Percentiles rank a stretch among this genome's conserved stretches.
These are phyloP conservation scores for Colletotrichum gigasporum DNA, from an alignment of 2,329 filamentous ascomycete genomes.

Conservation along the genomic window DNA sequence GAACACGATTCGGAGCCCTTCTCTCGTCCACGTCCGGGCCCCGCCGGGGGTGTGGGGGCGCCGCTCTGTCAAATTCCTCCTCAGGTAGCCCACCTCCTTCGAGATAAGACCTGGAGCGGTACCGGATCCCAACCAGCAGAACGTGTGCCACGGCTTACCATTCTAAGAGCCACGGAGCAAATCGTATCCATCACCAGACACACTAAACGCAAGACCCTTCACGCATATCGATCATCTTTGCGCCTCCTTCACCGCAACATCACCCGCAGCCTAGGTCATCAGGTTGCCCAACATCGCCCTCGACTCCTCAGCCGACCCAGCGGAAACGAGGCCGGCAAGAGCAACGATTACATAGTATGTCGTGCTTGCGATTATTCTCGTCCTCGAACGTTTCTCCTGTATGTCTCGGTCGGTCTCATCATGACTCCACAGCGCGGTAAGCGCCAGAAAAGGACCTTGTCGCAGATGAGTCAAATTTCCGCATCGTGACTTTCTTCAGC, in stretches of 20 bases:
- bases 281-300: not conserved
- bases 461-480: constrained; percentile 23
- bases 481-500: constrained; percentile 28
- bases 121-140: constrained; percentile 20
- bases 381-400: not conserved
- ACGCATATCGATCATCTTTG: constrained; percentile 18
- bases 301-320: constrained; percentile 4
- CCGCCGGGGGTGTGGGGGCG: constrained; percentile 20
- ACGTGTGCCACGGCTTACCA: not conserved
- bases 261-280: constrained; percentile 8
- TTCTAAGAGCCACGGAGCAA: not conserved
- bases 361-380: not conserved
- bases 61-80: not conserved
- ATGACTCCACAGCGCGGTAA: constrained; percentile 19
- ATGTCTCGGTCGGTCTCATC: not conserved
- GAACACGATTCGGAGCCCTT: constrained; percentile 11
- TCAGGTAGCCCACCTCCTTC: not conserved
- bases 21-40: not conserved
- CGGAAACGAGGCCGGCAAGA: not conserved
- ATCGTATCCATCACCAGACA: constrained; percentile 27
- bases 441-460: constrained; percentile 8
- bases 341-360: too few relatives aligned
- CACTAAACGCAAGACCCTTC: constrained; percentile 15
- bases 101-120: constrained; percentile 28
- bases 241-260: constrained; percentile 21